Evolutionary conservation across 2,329 filamentous ascomycete genomes (phyloP).

Genomic region (Graphiopsis chlorocephala): DNA sequence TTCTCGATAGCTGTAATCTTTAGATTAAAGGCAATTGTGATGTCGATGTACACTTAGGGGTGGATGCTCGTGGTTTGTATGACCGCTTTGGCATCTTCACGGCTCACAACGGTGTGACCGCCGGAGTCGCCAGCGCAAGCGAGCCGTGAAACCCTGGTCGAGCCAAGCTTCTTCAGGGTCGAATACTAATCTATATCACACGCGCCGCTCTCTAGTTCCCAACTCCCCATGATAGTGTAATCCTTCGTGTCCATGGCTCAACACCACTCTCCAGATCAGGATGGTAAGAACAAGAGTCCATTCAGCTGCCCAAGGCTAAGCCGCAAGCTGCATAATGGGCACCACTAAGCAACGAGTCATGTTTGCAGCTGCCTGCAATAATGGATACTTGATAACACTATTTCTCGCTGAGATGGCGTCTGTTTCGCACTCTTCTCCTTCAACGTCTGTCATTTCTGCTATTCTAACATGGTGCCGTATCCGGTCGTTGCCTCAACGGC

Average conservation of each 20-base stretch:
- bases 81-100: not conserved
- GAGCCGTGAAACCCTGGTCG: not conserved
- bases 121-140: not conserved
- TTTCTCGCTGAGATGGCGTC: not conserved
- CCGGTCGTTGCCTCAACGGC: not conserved
- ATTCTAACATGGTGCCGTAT: not conserved
- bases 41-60: not conserved
- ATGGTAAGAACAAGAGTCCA: not conserved
- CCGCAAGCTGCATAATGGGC: not conserved
- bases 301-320: not conserved
- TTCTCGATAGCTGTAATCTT: not conserved
- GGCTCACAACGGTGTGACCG: not conserved
- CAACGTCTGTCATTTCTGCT: not conserved
- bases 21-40: not conserved
- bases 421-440: not conserved
- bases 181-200: not conserved
- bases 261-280: not conserved
- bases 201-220: not conserved
- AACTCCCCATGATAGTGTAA: constrained; percentile 1
- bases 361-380: not conserved
- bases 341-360: not conserved
- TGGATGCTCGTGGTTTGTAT: not conserved
- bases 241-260: not conserved
- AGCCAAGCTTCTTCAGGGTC: not conserved
- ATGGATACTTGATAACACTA: not conserved